Evolutionary conservation across 768 basidiomycete genomes (phyloP).

Genomic region (Panaeolus papilionaceus): DNA sequence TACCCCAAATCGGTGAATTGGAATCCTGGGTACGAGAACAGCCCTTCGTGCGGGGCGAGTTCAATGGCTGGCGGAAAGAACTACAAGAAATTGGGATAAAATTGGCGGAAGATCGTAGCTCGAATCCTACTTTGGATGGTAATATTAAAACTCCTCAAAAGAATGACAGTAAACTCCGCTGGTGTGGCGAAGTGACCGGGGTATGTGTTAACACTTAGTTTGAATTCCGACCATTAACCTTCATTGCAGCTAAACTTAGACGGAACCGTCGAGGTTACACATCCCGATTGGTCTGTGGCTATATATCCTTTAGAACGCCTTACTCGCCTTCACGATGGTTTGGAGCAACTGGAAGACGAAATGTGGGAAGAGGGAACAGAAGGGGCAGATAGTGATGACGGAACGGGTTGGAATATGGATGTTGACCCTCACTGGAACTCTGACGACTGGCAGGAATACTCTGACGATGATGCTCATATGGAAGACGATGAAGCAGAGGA

Average conservation of each 20-base stretch:
- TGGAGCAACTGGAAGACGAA: conserved; percentile 80
- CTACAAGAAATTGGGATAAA: conserved; percentile 69
- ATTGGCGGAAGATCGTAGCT: conserved; percentile 55
- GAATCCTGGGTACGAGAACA: conserved; percentile 79
- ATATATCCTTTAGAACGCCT: conserved; percentile 70
- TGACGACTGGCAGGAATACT: conserved; percentile 45
- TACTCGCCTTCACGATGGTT: conserved; percentile 79
- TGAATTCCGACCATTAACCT: background rate
- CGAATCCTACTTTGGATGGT: conserved; percentile 44
- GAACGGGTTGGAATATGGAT: conserved; percentile 48
- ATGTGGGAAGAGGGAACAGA: conserved; percentile 61
- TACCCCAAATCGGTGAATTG: conserved; percentile 86
- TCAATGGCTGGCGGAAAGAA: conserved; percentile 74
- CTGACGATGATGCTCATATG: conserved; percentile 34
- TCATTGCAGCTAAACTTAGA: conserved; percentile 67
- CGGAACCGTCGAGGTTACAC: conserved; percentile 74
- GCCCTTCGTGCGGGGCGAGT: conserved; percentile 55
- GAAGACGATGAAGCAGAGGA: conserved; percentile 30
- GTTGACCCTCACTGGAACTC: conserved; percentile 54
- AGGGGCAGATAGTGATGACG: conserved; percentile 47
- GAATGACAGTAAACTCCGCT: conserved; percentile 56
- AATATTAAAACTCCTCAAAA: conserved; percentile 47
- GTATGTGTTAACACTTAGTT: conserved; percentile 43
- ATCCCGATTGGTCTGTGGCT: conserved; percentile 59
- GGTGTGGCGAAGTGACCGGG: conserved; percentile 89